Conservation (phyloP, 2,329 filamentous ascomycete genomes). For the Pseudodiploospora longispora region DNA sequence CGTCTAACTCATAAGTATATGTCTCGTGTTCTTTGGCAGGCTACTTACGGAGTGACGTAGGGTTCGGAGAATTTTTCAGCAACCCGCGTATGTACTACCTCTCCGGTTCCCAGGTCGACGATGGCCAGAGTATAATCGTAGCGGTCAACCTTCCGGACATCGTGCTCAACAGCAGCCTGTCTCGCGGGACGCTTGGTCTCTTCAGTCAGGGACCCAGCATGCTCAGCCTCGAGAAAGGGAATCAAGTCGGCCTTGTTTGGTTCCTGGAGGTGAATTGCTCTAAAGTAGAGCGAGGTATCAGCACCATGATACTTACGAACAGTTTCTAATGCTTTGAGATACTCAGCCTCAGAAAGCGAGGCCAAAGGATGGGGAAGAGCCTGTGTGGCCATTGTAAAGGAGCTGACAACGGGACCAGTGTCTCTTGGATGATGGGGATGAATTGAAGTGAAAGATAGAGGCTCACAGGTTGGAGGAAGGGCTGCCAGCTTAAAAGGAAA, state of each 20-base stretch:
- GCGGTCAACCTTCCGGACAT: conserved; percentile 25
- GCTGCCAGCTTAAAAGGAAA: no score
- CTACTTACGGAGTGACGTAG: conserved; percentile 25
- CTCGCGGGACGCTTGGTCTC: conserved; percentile 35
- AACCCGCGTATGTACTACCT: conserved; percentile 19
- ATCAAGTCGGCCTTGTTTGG: conserved; percentile 51
- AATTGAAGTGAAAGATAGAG: no score
- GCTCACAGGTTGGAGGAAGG: no score
- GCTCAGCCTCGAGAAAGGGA: conserved; percentile 54
- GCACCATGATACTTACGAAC: conserved; percentile 26
- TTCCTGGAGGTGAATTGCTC: conserved; percentile 56
- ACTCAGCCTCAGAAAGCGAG: conserved; percentile 42
- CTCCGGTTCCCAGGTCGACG: conserved; percentile 27
- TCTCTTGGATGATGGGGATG: no score
- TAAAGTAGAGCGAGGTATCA: conserved; percentile 31
- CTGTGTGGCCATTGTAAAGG: neutral
- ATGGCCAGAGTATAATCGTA: conserved; percentile 28
- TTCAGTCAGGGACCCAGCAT: conserved; percentile 39
- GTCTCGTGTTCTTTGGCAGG: neutral
- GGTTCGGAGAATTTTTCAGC: conserved; percentile 25
- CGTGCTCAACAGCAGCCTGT: conserved; percentile 38
- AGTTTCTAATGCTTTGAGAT: conserved; percentile 36
- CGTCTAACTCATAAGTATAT: no score
- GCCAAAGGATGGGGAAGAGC: conserved; percentile 35
- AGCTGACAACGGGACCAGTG: neutral